A percentile compares a stretch with the other conserved stretches of the same genome.
phyloP scores from a whole-genome alignment of 176 grass and related monocot species.

The Elaeis guineensis region DNA sequence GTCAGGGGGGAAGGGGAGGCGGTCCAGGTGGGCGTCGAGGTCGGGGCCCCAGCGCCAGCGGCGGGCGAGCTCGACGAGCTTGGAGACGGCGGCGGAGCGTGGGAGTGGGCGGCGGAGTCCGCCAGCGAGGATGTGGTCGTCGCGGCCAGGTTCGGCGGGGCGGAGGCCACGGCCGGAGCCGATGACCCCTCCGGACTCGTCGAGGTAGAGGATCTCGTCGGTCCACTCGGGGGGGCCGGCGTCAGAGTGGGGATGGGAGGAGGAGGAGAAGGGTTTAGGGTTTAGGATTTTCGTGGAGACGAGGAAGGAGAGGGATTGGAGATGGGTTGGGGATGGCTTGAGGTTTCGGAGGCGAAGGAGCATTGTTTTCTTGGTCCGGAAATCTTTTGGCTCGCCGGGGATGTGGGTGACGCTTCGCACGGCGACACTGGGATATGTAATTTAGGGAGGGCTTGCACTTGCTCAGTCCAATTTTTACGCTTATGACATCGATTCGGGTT shows the following conservation, averaged over 20 bases:
- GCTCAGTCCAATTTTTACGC: no score
- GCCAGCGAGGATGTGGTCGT: constrained; percentile 69
- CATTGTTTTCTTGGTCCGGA: no score
- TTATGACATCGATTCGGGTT: no score
- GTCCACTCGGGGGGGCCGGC: constrained; percentile 39
- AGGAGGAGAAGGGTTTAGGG: constrained; percentile 11
- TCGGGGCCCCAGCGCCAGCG: constrained; percentile 62
- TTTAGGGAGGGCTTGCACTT: no score
- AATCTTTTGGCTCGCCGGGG: no score
- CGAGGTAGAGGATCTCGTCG: constrained; percentile 78
- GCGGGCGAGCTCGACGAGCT: constrained; percentile 56
- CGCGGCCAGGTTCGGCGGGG: constrained; percentile 49
- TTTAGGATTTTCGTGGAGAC: constrained; percentile 3
- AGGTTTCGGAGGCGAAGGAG: no score
- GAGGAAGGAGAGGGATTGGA: constrained; percentile 7
- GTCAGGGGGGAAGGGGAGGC: constrained; percentile 66
- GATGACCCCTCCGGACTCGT: constrained; percentile 67
- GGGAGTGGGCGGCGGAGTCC: constrained; percentile 57
- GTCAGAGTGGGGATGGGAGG: neutral
- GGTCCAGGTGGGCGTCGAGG: constrained; percentile 60
- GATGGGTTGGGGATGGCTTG: neutral
- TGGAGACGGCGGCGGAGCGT: constrained; percentile 55
- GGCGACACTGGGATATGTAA: no score
- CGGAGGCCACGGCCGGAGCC: constrained; percentile 55
- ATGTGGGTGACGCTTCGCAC: no score